Conservation (phyloP, 306 rosid genomes). For the Arachis hypogaea region DNA sequence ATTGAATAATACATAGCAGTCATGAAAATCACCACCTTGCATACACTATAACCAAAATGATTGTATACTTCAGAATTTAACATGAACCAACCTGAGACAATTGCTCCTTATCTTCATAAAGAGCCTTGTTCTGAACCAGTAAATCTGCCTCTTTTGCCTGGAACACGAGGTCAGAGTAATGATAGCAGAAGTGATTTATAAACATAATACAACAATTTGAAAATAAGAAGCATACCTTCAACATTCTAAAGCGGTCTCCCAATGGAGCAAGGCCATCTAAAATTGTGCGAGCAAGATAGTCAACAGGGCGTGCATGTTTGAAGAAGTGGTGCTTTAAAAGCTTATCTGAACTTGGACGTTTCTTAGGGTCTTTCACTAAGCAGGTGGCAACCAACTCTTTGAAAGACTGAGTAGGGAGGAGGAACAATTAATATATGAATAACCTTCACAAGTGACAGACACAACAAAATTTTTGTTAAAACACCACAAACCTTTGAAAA, state of each 20-base stretch:
- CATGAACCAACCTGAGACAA: slow-evolving; percentile 72
- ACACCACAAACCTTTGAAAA: slow-evolving; percentile 85
- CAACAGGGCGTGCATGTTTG: slow-evolving; percentile 70
- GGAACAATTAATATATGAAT: slow-evolving; percentile 38
- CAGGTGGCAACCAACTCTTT: slow-evolving; percentile 90
- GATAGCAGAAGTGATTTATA: slow-evolving; percentile 16
- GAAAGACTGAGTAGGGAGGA: slow-evolving; percentile 70
- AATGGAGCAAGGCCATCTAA: slow-evolving; percentile 81
- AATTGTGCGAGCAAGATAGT: slow-evolving; percentile 70
- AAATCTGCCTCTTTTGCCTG: slow-evolving; percentile 92
- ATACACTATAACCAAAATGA: slow-evolving; percentile 29
- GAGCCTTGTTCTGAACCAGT: slow-evolving; percentile 82
- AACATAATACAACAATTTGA: slow-evolving; percentile 29
- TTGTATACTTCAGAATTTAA: slow-evolving; percentile 19
- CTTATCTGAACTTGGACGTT: slow-evolving; percentile 92
- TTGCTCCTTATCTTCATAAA: slow-evolving; percentile 86
- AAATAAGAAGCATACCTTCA: slow-evolving; percentile 69
- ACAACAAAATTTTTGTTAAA: slow-evolving; percentile 38
- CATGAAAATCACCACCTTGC: slow-evolving; percentile 25
- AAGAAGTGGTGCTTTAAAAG: slow-evolving; percentile 90
- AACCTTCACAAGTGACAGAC: slow-evolving; percentile 31
- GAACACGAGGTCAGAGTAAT: slow-evolving; percentile 40
- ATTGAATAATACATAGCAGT: slow-evolving; percentile 1
- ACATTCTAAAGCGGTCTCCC: slow-evolving; percentile 82
- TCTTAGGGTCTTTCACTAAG: slow-evolving; percentile 98